Percentiles rank a stretch among this genome's conserved stretches.
Conservation (phyloP, 495 filamentous ascomycete species). For the Cercophora sp. region DNA sequence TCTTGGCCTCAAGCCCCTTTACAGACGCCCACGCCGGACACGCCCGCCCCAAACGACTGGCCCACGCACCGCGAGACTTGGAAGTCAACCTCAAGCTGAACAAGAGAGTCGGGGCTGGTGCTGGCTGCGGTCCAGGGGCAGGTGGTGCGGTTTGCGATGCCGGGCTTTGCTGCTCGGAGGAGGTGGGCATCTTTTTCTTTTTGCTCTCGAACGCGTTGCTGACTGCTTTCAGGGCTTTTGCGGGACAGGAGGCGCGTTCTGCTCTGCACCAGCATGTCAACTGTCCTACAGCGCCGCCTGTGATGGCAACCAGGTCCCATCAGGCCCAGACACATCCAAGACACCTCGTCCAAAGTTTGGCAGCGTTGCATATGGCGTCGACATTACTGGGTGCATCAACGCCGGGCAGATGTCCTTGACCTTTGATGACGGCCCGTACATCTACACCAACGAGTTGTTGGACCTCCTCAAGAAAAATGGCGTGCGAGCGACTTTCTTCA, state of each 20-base stretch:
- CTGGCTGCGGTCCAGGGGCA: not conserved
- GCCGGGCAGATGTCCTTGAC: conserved; percentile 61
- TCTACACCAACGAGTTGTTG: conserved; percentile 59
- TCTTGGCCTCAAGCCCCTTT: not conserved
- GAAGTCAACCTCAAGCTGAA: not conserved
- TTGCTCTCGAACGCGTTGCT: too few species aligned
- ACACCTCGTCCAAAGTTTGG: conserved; percentile 51
- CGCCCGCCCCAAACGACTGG: not conserved
- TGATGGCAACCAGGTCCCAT: not conserved
- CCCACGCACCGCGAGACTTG: not conserved
- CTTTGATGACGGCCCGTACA: conserved; percentile 67
- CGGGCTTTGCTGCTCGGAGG: not conserved
- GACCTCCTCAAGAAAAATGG: conserved; percentile 55
- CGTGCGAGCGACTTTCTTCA: conserved; percentile 65
- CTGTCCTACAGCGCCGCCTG: not conserved
- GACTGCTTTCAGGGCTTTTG: conserved; percentile 2
- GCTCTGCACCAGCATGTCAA: not conserved
- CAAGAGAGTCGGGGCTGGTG: not conserved
- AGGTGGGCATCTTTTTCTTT: not conserved
- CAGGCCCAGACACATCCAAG: conserved; percentile 47
- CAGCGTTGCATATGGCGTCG: conserved; percentile 41
- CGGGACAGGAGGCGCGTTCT: not conserved
- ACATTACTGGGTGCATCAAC: conserved; percentile 51
- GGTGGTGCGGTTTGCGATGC: not conserved
- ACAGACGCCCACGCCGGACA: not conserved